Evolutionary conservation across 768 basidiomycete species (phyloP).

Genomic region (Trametes coccinea): DNA sequence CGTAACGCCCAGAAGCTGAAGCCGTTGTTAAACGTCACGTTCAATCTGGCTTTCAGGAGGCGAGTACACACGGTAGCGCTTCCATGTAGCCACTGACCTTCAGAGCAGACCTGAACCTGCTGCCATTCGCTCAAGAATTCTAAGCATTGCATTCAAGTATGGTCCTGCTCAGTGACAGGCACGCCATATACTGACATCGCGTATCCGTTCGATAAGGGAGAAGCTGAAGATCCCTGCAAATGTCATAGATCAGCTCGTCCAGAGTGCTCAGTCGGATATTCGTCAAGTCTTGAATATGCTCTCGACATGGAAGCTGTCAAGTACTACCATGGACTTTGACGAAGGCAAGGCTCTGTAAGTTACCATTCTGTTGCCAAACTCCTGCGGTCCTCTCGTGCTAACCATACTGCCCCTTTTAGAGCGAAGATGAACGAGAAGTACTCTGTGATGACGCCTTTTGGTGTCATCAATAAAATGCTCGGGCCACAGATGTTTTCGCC

Average conservation of each 20-base stretch:
- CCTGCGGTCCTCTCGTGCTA: not conserved
- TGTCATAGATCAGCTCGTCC: slow-evolving; percentile 89
- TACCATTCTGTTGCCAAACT: not conserved
- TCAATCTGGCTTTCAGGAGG: slow-evolving; percentile 76
- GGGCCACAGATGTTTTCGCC: slow-evolving; percentile 89
- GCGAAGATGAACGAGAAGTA: slow-evolving; percentile 92
- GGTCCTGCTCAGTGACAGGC: slow-evolving; percentile 23
- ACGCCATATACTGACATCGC: not conserved
- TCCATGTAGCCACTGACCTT: not conserved
- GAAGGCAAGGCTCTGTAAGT: slow-evolving; percentile 87
- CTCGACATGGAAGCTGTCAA: slow-evolving; percentile 94
- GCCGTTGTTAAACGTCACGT: slow-evolving; percentile 74
- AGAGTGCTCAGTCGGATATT: slow-evolving; percentile 91
- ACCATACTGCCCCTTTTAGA: slow-evolving; percentile 38
- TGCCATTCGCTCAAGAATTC: slow-evolving; percentile 80
- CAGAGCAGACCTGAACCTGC: slow-evolving; percentile 67
- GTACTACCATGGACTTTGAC: slow-evolving; percentile 81
- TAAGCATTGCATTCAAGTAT: slow-evolving; percentile 90
- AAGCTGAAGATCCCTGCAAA: slow-evolving; percentile 90
- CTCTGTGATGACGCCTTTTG: slow-evolving; percentile 87
- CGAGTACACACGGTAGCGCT: slow-evolving; percentile 35
- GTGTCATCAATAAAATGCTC: slow-evolving; percentile 83
- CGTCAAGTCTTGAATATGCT: slow-evolving; percentile 98
- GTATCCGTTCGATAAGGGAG: slow-evolving; percentile 53
- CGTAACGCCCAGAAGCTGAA: slow-evolving; percentile 85